Evolutionary conservation across 306 rosid genomes (phyloP), one percentile per base, ranked within the genome.

Genomic region (Quercus ilex): DNA sequence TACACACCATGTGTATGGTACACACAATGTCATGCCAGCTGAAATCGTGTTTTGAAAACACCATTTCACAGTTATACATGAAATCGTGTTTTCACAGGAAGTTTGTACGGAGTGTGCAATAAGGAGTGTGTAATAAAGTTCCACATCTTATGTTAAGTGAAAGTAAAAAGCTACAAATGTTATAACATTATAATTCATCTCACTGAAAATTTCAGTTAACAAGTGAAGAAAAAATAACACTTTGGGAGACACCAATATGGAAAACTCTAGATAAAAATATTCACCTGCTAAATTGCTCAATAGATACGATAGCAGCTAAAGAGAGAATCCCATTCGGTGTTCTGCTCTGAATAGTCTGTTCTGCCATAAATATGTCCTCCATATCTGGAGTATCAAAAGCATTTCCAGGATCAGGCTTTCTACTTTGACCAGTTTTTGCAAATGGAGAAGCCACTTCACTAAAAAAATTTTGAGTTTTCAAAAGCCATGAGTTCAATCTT

Each of bases 221-320:
- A 35, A 52, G 28, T 63, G 19, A 53, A 77, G 1, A 64, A 41
- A 5, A 31, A 19, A 18, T 19, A 5, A 43, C 56, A 17, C 69
- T 41, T 41, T 53, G 17, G 52, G 58, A 68, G 60, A 60, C 41
- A 71, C 26, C 68, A 23, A 43, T 4, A 75, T 4, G 74, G 26
- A 28, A 76, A 70, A 60, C 25, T 28, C 55, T 25, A 69, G 41
- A 51, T 52, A 17, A 51, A 67, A 46, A 81, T 69, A 75, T 81
- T 90, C 88, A 95, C 99, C 99, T 92, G 99, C 99, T 91, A 86
- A 95, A 92, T 88, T 95, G 99, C 86, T 95, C 99, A 59, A 92
- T 88, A 46, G 96, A 95, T 73, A 86, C 86, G 69, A 92, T 81
- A 77, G 98, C 97, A 74, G 96, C 92, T 28, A 88, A 79, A 81